Conservation (phyloP, 1,284 basidiomycete species). For the Heterobasidion irregulare region DNA sequence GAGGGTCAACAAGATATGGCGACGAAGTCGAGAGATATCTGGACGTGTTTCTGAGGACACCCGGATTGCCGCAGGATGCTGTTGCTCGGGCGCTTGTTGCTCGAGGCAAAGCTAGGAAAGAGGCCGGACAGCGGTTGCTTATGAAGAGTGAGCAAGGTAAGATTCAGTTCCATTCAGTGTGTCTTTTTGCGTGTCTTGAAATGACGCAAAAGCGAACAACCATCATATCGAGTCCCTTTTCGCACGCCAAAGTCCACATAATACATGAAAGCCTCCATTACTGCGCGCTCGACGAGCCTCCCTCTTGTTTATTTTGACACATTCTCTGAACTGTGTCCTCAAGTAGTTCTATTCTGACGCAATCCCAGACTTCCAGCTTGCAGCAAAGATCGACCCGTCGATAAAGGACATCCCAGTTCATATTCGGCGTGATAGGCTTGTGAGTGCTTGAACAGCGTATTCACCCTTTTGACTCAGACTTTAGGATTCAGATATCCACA, state of each 20-base stretch:
- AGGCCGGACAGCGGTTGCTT: slow-evolving; percentile 42
- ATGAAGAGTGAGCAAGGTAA: slow-evolving; percentile 49
- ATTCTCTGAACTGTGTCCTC: background rate
- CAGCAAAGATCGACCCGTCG: slow-evolving; percentile 47
- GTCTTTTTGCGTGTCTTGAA: no score
- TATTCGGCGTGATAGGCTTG: slow-evolving; percentile 36
- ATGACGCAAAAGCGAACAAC: no score
- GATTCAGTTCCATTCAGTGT: background rate
- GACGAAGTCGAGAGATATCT: slow-evolving; percentile 53
- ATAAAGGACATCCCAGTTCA: slow-evolving; percentile 45
- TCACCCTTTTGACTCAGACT: background rate
- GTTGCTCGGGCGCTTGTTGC: slow-evolving; percentile 46
- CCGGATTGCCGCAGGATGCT: slow-evolving; percentile 41
- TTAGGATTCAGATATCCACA: slow-evolving; percentile 35
- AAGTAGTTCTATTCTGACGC: background rate
- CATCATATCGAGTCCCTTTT: no score
- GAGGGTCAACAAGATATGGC: slow-evolving; percentile 37
- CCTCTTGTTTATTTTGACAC: background rate
- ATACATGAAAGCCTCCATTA: background rate
- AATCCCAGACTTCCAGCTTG: slow-evolving; percentile 45
- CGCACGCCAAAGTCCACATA: no score
- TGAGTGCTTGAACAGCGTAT: slow-evolving; percentile 16
- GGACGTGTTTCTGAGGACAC: slow-evolving; percentile 55
- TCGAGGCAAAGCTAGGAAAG: slow-evolving; percentile 47
- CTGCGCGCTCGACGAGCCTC: slow-evolving; percentile 7